phyloP scores from a whole-genome alignment of 75 land plant species.

The Pinus taeda region DNA sequence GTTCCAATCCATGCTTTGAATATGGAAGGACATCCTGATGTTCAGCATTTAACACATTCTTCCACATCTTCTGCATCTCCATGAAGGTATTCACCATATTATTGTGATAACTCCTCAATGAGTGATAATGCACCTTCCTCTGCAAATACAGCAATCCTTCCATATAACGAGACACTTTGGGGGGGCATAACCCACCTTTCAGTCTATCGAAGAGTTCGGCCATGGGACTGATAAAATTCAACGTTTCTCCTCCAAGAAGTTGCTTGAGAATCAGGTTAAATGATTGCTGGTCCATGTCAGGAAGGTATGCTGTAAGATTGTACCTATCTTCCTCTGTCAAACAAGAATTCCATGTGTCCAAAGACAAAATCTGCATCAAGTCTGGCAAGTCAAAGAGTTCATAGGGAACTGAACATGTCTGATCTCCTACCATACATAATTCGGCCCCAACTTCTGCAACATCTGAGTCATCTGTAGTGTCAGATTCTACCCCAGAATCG shows the following conservation, averaged over 20 bases:
- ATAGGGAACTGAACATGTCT: constrained; percentile 26
- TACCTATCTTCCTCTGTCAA: constrained; percentile 46
- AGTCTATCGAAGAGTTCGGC: constrained; percentile 16
- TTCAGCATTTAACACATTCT: constrained; percentile 8
- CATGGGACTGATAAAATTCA: constrained; percentile 35
- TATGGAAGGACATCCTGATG: constrained; percentile 8
- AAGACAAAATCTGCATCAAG: constrained; percentile 26
- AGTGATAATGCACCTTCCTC: constrained; percentile 22
- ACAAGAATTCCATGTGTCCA: constrained; percentile 39
- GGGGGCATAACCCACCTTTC: constrained; percentile 32
- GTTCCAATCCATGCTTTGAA: constrained; percentile 13
- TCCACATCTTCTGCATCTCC: constrained; percentile 36
- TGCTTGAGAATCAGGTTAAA: constrained; percentile 28
- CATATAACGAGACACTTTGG: constrained; percentile 13
- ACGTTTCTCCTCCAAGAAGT: constrained; percentile 19
- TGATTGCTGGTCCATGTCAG: constrained; percentile 34
- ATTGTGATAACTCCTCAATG: constrained; percentile 30
- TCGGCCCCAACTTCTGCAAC: constrained; percentile 27
- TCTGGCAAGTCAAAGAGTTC: constrained; percentile 43
- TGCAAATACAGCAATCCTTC: constrained; percentile 19
- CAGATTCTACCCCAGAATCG: constrained; percentile 5
- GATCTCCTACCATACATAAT: constrained; percentile 22
- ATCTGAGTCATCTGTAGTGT: constrained; percentile 23
- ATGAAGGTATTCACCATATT: constrained; percentile 22
- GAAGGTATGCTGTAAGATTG: constrained; percentile 28